Evolutionary conservation across 805 yeast genomes (phyloP).

Genomic region (Kluyveromyces siamensis): DNA sequence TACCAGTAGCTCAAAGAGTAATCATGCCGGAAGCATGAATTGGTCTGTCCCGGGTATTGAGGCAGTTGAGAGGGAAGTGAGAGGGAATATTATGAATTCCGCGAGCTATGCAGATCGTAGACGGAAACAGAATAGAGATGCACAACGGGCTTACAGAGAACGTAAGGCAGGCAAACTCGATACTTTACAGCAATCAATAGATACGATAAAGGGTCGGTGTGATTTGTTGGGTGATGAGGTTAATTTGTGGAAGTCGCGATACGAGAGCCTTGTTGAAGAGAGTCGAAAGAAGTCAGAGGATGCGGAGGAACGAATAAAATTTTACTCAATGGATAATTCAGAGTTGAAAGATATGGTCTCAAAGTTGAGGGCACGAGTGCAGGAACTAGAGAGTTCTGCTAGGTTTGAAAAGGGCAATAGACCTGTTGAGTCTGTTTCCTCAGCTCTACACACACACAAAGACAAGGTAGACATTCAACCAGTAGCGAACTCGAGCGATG

Average conservation of each 20-base stretch:
- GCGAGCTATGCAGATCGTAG: slow-evolving; percentile 50
- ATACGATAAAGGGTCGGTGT: slow-evolving; percentile 38
- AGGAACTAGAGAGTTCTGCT: background rate
- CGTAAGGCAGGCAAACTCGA: slow-evolving; percentile 74
- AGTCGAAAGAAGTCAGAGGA: slow-evolving; percentile 24
- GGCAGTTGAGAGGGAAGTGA: slow-evolving; percentile 42
- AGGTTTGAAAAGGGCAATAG: too few species aligned
- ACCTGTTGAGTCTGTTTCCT: too few species aligned
- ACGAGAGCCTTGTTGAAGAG: slow-evolving; percentile 25
- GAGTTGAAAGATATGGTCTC: background rate
- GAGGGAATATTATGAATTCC: slow-evolving; percentile 33
- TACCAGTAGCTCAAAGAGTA: background rate
- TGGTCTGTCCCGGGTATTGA: background rate
- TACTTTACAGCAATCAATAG: slow-evolving; percentile 51
- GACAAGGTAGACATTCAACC: too few species aligned
- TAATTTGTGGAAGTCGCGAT: slow-evolving; percentile 24
- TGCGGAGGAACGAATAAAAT: slow-evolving; percentile 6
- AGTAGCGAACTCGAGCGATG: too few species aligned
- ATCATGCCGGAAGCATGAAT: slow-evolving; percentile 1
- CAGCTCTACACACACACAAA: too few species aligned
- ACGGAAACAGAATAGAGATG: slow-evolving; percentile 90
- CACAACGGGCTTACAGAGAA: slow-evolving; percentile 85
- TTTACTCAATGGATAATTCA: slow-evolving; percentile 3
- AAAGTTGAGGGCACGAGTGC: slow-evolving; percentile 4
- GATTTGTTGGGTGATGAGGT: slow-evolving; percentile 14